Evolutionary conservation across 495 filamentous ascomycete species (phyloP), one percentile per base, ranked within the genome.

Genomic region (Aspergillus incahuasiensis): DNA sequence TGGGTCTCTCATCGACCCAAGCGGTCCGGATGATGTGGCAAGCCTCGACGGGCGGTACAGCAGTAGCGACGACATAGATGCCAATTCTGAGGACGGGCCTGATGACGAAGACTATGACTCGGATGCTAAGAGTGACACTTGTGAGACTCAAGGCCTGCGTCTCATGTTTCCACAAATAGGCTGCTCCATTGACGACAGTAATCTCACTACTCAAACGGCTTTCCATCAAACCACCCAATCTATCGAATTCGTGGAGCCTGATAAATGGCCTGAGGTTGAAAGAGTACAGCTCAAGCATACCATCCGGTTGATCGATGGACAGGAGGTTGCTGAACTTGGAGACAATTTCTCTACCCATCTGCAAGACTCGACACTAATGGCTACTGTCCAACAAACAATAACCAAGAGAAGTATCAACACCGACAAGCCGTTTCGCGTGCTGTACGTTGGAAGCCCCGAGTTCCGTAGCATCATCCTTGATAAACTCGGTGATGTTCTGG

Each of bases 341-440:
- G 57, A 70, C 15, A 62, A 70, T 22, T 58, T 82, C 19, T 63
- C 67, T 6, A 55, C 55, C 32, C 59, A 60, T 24, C 38, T 66
- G 18, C 39, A 65, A 24, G 61, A 70, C 38, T 67, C 67, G 6
- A 62, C 73, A 2, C 64, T 78, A 19, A 77, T 78, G 56, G 79
- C 77, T 42, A 84, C 84, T 1, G 77, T 90, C 20, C 80, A 86
- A 51, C 87, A 89, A 65, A 88, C 82, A 32, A 89, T 91, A 86
- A 83, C 81, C 38, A 83, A 80, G 47, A 72, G 79, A 35, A 76
- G 78, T 32, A 77, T 91, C 13, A 78, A 79, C 39, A 79, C 84
- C 34, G 74, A 83, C 19, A 84, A 84, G 57, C 85, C 87, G 5
- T 84, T 89, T 48, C 79, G 85, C 25, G 76, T 91, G 21, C 72